Base-by-base conservation (phyloP, 1,139 yeast species). In the Lodderomyces margitis region DNA sequence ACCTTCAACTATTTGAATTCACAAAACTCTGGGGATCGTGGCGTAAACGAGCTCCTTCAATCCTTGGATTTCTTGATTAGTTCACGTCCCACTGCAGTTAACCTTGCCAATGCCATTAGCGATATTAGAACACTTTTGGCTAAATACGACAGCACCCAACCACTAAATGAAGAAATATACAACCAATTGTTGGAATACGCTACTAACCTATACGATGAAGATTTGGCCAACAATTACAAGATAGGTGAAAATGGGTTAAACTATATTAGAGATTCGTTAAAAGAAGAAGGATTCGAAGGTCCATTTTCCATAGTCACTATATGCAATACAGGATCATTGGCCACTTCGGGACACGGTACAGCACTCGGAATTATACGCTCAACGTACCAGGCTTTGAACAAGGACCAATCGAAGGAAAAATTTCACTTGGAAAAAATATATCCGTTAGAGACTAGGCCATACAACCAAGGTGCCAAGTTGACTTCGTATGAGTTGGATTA, bases 291-390 rank as follows among this genome's bases (percentile, higher is more conserved):
- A 2, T 83, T 78, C 53, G 60, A 61, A 23, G 89, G 86, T 6
- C 80, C 83, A 1, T 83, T 89, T 57, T 78, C 95, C 1, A 91
- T 88, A 3, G 64, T 91, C 57, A 92, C 98, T 2, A 86, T 91
- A 44, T 84, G 92, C 56, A 85, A 85, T 58, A 85, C 92, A 1
- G 94, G 95, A 0, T 87, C 98, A 0, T 70, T 92, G 48, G 98
- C 98, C 1, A 92, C 98, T 2, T 88, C 98, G 3, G 98, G 98
- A 2, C 92, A 89, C 58, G 98, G 98, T 17, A 92, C 98, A 6
- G 98, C 98, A 0, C 72, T 92, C 35, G 98, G 98, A 14, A 87
- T 91, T 19, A 81, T 92, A 38, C 78, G 98, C 51, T 80, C 96
- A 0, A 70, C 87, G 19, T 72, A 78, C 69, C 58, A 64, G 11